Percentiles rank a stretch among this genome's conserved stretches.
These are phyloP conservation scores for Neurospora sp. DNA, from an alignment of 495 filamentous ascomycete genomes.

Conservation along the genomic window DNA sequence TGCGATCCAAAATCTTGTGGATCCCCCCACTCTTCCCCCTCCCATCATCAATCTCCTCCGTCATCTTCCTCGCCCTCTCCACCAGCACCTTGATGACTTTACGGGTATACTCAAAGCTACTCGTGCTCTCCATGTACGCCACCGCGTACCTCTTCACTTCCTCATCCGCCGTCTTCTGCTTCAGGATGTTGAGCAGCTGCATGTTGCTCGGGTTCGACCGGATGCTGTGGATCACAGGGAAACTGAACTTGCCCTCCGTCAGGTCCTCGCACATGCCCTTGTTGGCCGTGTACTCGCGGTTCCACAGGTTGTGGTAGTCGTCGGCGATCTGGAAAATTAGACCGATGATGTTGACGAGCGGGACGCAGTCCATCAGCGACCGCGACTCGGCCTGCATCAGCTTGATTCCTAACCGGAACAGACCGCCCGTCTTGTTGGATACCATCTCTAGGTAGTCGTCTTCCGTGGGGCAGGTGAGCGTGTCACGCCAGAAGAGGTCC, in stretches of 20 bases:
- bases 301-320: constrained; percentile 85
- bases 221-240: constrained; percentile 93
- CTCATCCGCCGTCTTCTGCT: constrained; percentile 76
- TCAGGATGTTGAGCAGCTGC: constrained; percentile 82
- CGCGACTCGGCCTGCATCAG: constrained; percentile 88
- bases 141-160: constrained; percentile 89
- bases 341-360: constrained; percentile 82
- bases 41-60: constrained; percentile 56
- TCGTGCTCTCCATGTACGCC: constrained; percentile 80
- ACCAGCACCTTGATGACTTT: constrained; percentile 58
- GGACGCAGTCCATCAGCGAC: constrained; percentile 59
- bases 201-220: constrained; percentile 68
- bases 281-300: constrained; percentile 63
- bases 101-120: constrained; percentile 79
- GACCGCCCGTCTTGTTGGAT: constrained; percentile 90
- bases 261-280: constrained; percentile 96
- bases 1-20: constrained; percentile 41
- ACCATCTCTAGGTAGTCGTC: constrained; percentile 99
- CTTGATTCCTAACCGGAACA: constrained; percentile 90
- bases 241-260: constrained; percentile 97
- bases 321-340: constrained; percentile 95
- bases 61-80: constrained; percentile 53
- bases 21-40: constrained; percentile 34
- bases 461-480: constrained; percentile 83
- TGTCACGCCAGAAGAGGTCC: constrained; percentile 96